Evolutionary conservation across 2,329 filamentous ascomycete species (phyloP).

Genomic region (Trichoderma sp.): DNA sequence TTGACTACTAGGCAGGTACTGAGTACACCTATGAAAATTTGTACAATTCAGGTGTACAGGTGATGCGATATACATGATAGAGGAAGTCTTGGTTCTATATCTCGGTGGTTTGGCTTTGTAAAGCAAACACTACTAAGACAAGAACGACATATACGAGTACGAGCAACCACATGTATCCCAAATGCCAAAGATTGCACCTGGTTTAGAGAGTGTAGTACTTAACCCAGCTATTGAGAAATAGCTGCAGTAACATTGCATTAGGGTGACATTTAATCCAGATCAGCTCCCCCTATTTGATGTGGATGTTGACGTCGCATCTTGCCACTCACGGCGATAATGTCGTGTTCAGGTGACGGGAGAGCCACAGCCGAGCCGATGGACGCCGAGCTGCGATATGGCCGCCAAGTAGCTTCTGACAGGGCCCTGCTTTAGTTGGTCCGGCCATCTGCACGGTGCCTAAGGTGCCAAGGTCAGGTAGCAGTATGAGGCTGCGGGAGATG

Average conservation of each 20-base stretch:
- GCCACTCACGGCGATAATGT: conserved; percentile 10
- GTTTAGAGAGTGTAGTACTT: not conserved
- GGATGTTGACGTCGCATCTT: conserved; percentile 6
- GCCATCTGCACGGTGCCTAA: not conserved
- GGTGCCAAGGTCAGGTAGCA: not conserved
- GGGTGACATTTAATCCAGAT: not conserved
- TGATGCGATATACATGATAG: not conserved
- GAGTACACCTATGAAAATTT: not conserved
- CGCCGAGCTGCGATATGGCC: not conserved
- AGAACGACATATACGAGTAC: too few species aligned
- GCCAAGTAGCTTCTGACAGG: not conserved
- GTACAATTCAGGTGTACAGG: not conserved
- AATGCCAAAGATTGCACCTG: not conserved
- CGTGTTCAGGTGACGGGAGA: not conserved
- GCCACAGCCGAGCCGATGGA: not conserved
- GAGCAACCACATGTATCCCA: not conserved
- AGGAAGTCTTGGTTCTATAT: not conserved
- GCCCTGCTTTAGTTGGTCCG: not conserved
- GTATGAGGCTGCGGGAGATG: not conserved
- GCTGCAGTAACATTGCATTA: not conserved
- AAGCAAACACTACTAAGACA: not conserved
- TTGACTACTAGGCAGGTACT: not conserved
- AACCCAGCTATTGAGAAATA: not conserved
- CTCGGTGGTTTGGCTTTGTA: not conserved
- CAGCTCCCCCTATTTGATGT: not conserved